These are phyloP conservation scores for Pseudozyma flocculosa DNA, from an alignment of 1,284 basidiomycete genomes.

Conservation along the genomic window DNA sequence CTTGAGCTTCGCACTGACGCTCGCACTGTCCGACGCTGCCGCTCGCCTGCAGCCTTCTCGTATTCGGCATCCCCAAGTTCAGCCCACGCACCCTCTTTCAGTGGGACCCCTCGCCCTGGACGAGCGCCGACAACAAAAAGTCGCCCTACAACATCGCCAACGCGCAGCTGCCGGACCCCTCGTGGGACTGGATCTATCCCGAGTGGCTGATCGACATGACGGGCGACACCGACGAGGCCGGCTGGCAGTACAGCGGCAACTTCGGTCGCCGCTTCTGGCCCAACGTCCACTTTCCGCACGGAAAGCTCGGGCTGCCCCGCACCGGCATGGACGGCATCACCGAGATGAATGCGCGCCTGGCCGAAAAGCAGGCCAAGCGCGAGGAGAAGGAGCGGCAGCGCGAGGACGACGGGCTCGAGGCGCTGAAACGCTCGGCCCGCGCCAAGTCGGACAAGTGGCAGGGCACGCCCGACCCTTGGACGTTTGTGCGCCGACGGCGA, in stretches of 20 bases:
- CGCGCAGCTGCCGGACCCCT: slow-evolving; percentile 54
- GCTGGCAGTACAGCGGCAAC: slow-evolving; percentile 55
- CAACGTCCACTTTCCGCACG: slow-evolving; percentile 30
- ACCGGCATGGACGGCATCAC: slow-evolving; percentile 26
- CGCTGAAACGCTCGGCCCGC: slow-evolving; percentile 45
- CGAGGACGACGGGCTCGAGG: slow-evolving; percentile 53
- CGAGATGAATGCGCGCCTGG: slow-evolving; percentile 35
- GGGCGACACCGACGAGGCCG: slow-evolving; percentile 55
- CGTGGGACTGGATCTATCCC: slow-evolving; percentile 56
- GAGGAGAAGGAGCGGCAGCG: slow-evolving; percentile 30
- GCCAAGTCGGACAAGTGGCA: slow-evolving; percentile 45
- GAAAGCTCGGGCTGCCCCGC: slow-evolving; percentile 29
- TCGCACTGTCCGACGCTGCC: too few species aligned
- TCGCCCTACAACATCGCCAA: slow-evolving; percentile 53
- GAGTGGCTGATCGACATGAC: slow-evolving; percentile 58
- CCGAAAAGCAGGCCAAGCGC: slow-evolving; percentile 22
- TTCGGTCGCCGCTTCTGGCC: slow-evolving; percentile 44
- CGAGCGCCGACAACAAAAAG: slow-evolving; percentile 30
- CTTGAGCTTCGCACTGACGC: background rate
- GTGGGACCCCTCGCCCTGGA: slow-evolving; percentile 55
- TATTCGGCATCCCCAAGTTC: slow-evolving; percentile 56
- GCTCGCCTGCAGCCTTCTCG: slow-evolving; percentile 19
- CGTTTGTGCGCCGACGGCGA: slow-evolving; percentile 51
- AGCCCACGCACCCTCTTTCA: slow-evolving; percentile 49
- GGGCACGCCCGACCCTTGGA: slow-evolving; percentile 38